phyloP scores from a whole-genome alignment of 2,329 filamentous ascomycete species.

The Onygenales sp. region DNA sequence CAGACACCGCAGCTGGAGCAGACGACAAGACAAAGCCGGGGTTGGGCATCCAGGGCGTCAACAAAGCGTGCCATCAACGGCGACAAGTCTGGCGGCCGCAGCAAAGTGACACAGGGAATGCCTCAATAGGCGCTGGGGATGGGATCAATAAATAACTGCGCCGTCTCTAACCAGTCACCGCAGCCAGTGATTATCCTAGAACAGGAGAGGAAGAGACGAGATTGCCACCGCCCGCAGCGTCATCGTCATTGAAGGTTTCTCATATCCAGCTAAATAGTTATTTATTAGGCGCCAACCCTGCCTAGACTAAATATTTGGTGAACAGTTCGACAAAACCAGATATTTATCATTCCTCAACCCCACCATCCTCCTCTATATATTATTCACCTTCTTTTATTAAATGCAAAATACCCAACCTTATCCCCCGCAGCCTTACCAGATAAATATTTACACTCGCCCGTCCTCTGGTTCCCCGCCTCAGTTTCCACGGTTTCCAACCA shows the following conservation, averaged over 20 bases:
- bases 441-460: background rate
- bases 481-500: background rate
- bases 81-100: background rate
- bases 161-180: too few relatives aligned
- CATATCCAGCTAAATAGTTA: background rate
- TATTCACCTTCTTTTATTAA: background rate
- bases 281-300: background rate
- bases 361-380: background rate
- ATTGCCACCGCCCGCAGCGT: too few relatives aligned
- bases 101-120: background rate
- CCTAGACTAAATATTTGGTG: background rate
- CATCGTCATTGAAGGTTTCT: background rate
- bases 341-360: background rate
- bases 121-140: background rate
- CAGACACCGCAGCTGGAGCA: background rate
- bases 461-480: background rate
- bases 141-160: background rate
- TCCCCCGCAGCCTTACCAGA: background rate
- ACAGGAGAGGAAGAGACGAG: too few relatives aligned
- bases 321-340: background rate
- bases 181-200: too few relatives aligned
- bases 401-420: background rate
- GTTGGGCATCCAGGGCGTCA: slow-evolving; percentile 2
- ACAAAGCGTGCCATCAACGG: background rate
- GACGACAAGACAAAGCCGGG: background rate